Conservation (phyloP, 148 eudicot species). For the Vaccinium macrocarpon region DNA sequence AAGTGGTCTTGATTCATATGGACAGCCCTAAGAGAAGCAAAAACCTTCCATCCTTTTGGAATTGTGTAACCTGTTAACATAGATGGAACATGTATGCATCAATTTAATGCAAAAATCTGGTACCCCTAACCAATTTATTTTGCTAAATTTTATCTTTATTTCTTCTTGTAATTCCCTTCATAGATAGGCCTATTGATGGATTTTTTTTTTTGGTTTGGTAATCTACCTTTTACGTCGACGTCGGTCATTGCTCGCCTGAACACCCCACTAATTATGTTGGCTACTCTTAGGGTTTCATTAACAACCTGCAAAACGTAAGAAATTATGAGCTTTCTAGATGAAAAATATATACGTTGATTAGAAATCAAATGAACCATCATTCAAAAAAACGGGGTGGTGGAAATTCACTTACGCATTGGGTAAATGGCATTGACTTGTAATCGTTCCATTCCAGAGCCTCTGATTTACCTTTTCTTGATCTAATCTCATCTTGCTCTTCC, state of each 20-base stretch:
- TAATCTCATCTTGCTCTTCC: conserved; percentile 83
- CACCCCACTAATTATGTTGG: conserved; percentile 93
- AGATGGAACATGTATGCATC: background rate
- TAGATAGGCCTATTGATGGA: background rate
- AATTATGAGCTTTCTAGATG: background rate
- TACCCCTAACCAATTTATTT: background rate
- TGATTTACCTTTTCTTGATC: conserved; percentile 49
- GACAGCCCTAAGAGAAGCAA: conserved; percentile 83
- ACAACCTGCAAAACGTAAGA: conserved; percentile 53
- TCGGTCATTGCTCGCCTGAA: conserved; percentile 81
- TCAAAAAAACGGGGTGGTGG: background rate
- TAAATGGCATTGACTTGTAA: conserved; percentile 93
- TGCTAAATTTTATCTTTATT: background rate
- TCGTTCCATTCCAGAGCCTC: conserved; percentile 77
- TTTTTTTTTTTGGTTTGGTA: too few species aligned
- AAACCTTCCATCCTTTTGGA: conserved; percentile 95
- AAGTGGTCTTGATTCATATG: conserved; percentile 74
- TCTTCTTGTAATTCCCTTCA: background rate
- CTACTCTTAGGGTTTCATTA: conserved; percentile 80
- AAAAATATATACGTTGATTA: background rate
- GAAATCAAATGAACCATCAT: background rate
- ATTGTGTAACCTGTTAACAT: conserved; percentile 63
- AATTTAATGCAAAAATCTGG: background rate
- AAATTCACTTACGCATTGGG: conserved; percentile 78
- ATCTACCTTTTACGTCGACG: conserved; percentile 62